Conservation (phyloP, 108 stramenopile genomes). For the Nitzschia sp. region DNA sequence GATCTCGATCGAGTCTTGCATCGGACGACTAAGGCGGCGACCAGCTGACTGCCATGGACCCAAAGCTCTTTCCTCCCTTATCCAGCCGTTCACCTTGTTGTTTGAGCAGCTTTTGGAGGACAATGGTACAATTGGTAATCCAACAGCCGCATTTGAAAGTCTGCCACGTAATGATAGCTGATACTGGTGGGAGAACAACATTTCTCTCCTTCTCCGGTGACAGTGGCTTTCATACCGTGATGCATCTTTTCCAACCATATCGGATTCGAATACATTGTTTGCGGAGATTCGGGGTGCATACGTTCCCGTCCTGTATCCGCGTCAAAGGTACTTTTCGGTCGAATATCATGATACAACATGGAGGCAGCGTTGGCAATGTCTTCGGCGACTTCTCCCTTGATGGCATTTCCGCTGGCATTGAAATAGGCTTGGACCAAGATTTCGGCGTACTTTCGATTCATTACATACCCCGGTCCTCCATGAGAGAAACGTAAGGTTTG, state of each 20-base stretch:
- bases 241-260: conserved; percentile 18
- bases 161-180: conserved; percentile 17
- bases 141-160: conserved; percentile 11
- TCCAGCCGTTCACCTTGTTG: too few species aligned
- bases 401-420: not conserved
- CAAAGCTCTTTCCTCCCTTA: too few species aligned
- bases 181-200: conserved; percentile 21
- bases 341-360: conserved; percentile 17
- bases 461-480: conserved; percentile 17
- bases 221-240: conserved; percentile 1
- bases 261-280: conserved; percentile 14
- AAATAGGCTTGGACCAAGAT: conserved; percentile 14
- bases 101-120: too few species aligned
- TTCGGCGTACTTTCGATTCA: conserved; percentile 10
- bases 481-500: conserved; percentile 6
- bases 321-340: conserved; percentile 7
- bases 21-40: conserved; percentile 2
- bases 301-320: conserved; percentile 3
- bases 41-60: not conserved
- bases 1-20: conserved; percentile 45
- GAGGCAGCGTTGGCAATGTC: conserved; percentile 11
- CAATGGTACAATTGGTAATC: conserved; percentile 15
- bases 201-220: not conserved
- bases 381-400: conserved; percentile 10
- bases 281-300: conserved; percentile 19